Evolutionary conservation across 148 eudicot species (phyloP), one percentile per base, ranked within the genome.

Genomic region (Suaeda aralocaspica): DNA sequence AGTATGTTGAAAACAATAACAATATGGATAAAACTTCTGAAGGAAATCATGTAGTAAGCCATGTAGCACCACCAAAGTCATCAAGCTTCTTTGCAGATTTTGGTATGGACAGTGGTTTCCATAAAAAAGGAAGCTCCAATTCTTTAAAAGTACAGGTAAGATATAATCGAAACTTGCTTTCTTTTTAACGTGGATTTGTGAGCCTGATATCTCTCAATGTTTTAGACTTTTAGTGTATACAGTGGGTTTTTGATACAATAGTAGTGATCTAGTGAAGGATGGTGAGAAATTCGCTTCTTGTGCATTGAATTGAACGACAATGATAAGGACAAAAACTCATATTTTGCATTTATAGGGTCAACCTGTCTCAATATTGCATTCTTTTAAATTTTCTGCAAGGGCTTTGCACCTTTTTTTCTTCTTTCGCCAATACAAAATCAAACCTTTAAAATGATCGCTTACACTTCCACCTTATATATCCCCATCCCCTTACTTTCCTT

Each of bases 81-180:
- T 81, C 97, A 51, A 81, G 83, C 76, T 94, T 94, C 74, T 94
- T 94, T 74, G 75, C 93, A 18, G 99, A 94, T n/a, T 94, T 83
- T 75, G 99, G 99, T 39, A 91, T 94, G 99, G 99, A 94, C 45
- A 77, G 86, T 86, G 93, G 92, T 64, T 87, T 78, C 68, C 75
- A 79, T 34, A 91, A 81, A 73, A 94, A 82, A 77, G 85, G 80
- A 26, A 79, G 82, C 78, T 86, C 89, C 76, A 83, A 70, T 56
- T 76, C 84, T 55, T 87, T 89, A 41, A 94, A 91, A 89, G 86
- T 82, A 4, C 92, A 87, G 80, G 99, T 91, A 83, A 70, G 85
- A 5, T 9, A 39, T 67, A 72, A 29, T 66, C 11, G 39, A 39
- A 67, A 30, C 72, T 31, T 64, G 30, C 18, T 44, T 11, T 63